phyloP scores from a whole-genome alignment of 1,284 basidiomycete species.

The Porodaedalea pini region DNA sequence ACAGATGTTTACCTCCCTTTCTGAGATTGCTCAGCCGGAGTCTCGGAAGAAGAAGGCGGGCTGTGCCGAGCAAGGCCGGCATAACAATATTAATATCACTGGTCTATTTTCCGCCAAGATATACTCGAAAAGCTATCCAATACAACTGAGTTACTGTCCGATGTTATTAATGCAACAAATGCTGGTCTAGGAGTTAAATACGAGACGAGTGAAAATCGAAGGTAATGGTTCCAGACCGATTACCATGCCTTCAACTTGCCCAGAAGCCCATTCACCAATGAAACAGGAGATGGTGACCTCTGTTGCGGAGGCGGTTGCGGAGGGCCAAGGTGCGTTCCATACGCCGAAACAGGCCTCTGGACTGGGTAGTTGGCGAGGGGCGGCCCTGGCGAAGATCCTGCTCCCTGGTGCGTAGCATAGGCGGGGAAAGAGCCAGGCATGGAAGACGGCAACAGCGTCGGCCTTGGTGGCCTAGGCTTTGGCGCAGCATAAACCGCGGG shows the following conservation, averaged over 20 bases:
- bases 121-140: neutral
- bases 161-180: too few relatives aligned
- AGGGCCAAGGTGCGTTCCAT: constrained; percentile 8
- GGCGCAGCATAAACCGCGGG: constrained; percentile 39
- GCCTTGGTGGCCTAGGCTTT: constrained; percentile 26
- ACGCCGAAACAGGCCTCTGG: constrained; percentile 16
- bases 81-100: neutral
- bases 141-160: too few relatives aligned
- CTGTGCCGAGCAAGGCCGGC: neutral
- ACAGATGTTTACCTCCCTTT: neutral
- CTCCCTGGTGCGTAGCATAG: neutral
- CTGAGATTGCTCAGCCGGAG: neutral
- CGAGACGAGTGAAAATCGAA: neutral
- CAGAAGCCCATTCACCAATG: constrained; percentile 11
- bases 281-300: neutral
- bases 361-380: neutral
- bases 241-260: constrained; percentile 12
- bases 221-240: neutral
- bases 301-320: constrained; percentile 7
- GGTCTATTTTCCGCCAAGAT: neutral
- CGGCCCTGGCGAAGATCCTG: neutral
- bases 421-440: neutral
- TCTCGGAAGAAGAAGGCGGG: neutral
- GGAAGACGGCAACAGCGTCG: neutral
- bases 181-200: too few relatives aligned